Percentiles rank a stretch among this genome's conserved stretches.
Conservation (phyloP, 192 early-diverging fungal genomes). For the Mortierella claussenii region DNA sequence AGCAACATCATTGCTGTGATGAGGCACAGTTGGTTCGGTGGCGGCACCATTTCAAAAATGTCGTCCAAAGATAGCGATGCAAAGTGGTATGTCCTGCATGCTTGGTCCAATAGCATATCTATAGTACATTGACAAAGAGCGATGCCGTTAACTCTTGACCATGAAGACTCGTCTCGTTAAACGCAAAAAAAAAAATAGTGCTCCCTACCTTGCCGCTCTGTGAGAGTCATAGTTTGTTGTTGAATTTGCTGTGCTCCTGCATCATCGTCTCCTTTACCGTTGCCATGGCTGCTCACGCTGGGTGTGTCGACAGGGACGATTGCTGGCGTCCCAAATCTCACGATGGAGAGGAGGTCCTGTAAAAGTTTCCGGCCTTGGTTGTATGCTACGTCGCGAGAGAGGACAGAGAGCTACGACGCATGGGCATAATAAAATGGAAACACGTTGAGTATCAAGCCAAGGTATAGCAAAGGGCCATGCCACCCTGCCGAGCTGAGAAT, state of each 20-base stretch:
- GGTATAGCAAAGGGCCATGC: not conserved
- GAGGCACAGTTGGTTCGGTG: conserved; percentile 39
- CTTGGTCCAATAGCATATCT: conserved; percentile 50
- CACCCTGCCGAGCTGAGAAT: no score
- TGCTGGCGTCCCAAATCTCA: conserved; percentile 34
- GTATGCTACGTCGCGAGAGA: conserved; percentile 8
- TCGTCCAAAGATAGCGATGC: conserved; percentile 36
- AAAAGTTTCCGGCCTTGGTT: conserved; percentile 25
- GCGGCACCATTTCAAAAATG: conserved; percentile 36
- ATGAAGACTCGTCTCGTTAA: no score
- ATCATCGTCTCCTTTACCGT: conserved; percentile 2
- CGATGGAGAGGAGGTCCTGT: conserved; percentile 32
- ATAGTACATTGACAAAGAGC: no score
- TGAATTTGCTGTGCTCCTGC: not conserved
- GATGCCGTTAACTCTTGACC: no score
- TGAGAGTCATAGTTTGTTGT: conserved; percentile 45
- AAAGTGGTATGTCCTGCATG: conserved; percentile 23
- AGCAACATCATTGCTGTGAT: conserved; percentile 35
- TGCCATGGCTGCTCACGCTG: not conserved
- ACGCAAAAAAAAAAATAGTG: not conserved
- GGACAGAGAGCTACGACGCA: conserved; percentile 20
- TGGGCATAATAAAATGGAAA: not conserved
- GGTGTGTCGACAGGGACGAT: conserved; percentile 17
- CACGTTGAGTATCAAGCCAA: not conserved
- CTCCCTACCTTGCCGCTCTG: conserved; percentile 40